Evolutionary conservation across 2,329 filamentous ascomycete species (phyloP).

Genomic region (Aureobasidium musti): DNA sequence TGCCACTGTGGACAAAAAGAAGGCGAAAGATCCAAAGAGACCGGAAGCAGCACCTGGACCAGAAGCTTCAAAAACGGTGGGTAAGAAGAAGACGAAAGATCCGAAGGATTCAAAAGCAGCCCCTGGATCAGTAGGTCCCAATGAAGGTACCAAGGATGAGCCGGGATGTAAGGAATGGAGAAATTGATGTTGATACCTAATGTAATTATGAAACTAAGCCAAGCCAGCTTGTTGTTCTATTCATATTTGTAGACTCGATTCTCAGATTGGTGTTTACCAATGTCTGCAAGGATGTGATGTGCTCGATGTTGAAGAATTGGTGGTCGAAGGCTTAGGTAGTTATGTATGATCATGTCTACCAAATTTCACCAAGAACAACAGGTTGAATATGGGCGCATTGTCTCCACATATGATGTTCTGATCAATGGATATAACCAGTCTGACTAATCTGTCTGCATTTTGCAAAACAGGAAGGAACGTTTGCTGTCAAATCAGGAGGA

Average conservation of each 20-base stretch:
- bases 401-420: not conserved
- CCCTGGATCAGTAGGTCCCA: not conserved
- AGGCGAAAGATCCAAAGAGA: not conserved
- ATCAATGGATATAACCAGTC: too few species aligned
- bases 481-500: too few species aligned
- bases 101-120: not conserved
- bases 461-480: too few species aligned
- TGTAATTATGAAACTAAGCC: not conserved
- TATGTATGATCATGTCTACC: too few species aligned
- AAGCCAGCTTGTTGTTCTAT: not conserved
- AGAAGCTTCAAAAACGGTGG: too few species aligned
- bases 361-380: too few species aligned
- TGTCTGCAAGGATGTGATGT: not conserved
- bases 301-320: not conserved
- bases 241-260: too few species aligned
- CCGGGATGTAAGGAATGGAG: conserved; percentile 6
- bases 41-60: not conserved
- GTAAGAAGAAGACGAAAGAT: not conserved
- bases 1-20: not conserved
- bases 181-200: not conserved
- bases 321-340: too few species aligned
- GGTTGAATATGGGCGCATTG: not conserved
- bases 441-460: too few species aligned
- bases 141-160: not conserved
- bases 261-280: not conserved